Evolutionary conservation across 2,329 filamentous ascomycete genomes (phyloP), one percentile per base, ranked within the genome.

Genomic region (Fusarium tricinctum): DNA sequence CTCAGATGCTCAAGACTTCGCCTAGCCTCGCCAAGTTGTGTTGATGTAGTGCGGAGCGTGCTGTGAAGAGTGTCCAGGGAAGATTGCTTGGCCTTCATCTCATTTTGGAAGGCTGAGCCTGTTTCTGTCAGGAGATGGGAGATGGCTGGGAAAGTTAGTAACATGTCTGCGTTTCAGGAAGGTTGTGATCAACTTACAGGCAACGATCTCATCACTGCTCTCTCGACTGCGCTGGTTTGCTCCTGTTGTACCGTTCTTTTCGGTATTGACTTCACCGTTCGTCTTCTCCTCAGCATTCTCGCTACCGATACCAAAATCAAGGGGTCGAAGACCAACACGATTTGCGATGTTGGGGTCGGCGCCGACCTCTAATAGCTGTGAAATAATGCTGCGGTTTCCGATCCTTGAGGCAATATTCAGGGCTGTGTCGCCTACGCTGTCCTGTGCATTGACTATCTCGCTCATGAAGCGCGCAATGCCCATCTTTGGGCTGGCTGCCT

Each of bases 371-470:
- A 98, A 85, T 32, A 99, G 84, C 77, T 99, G 96, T n/a, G 94
- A 95, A 59, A 98, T 97, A 73, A 99, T 97, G 73, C 93, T 97
- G 56, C 92, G 87, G 77, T 97, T 98, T 22, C 94, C 93, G 70
- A 97, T 97, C 64, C 96, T 87, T 3, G 96, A 94, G 3, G 95
- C 96, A 66, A 98, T 91, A 72, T 97, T 97, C 20, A 99, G 84
- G 0, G 96, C 96, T 0, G 96, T 99, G 75, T 99, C 97, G 1
- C 96, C 96, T 33, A 92, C 92, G 74, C 94, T 94, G 78, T 99
- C 96, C 73, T 95, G 92, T 1, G 94, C 91, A 74, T 99, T 98
- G 63, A 99, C 95, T 78, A 99, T 97, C 76, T 98, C 94, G 48
- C 92, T 93, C 88, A 99, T 97, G 80, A 99, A 99, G 38, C 93